Conservation (phyloP, 371 early-diverging fungal species). For the Mucor mucedo region DNA sequence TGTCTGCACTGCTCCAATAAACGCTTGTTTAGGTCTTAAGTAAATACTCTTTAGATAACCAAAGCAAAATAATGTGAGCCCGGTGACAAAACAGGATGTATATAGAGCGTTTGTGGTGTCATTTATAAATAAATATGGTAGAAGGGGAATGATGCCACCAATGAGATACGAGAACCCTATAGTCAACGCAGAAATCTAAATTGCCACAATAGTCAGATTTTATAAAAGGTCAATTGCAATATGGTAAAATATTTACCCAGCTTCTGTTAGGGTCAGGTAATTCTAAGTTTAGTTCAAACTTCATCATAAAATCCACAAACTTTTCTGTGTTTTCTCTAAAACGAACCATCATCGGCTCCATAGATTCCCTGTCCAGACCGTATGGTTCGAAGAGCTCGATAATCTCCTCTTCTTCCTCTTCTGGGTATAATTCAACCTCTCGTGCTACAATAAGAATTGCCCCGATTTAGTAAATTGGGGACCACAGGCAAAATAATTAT, state of each 20-base stretch:
- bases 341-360: constrained; percentile 63
- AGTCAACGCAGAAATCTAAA: constrained; percentile 65
- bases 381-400: constrained; percentile 65
- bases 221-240: background rate
- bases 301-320: constrained; percentile 81
- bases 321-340: constrained; percentile 61
- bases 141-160: constrained; percentile 72
- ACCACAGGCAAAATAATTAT: background rate
- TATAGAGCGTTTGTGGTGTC: constrained; percentile 52
- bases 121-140: constrained; percentile 65
- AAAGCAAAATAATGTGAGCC: constrained; percentile 67
- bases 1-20: constrained; percentile 62
- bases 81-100: constrained; percentile 60
- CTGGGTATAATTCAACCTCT: constrained; percentile 64
- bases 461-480: constrained; percentile 9
- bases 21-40: constrained; percentile 53
- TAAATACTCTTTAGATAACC: constrained; percentile 69
- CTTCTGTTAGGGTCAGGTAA: constrained; percentile 64
- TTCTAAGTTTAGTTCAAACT: constrained; percentile 72
- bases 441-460: constrained; percentile 26
- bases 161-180: constrained; percentile 73
- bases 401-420: constrained; percentile 71
- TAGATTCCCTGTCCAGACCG: constrained; percentile 57
- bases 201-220: background rate
- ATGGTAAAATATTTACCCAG: constrained; percentile 52